These are phyloP conservation scores for Triadica sebifera DNA, from an alignment of 345 rosid species.

Conservation along the genomic window DNA sequence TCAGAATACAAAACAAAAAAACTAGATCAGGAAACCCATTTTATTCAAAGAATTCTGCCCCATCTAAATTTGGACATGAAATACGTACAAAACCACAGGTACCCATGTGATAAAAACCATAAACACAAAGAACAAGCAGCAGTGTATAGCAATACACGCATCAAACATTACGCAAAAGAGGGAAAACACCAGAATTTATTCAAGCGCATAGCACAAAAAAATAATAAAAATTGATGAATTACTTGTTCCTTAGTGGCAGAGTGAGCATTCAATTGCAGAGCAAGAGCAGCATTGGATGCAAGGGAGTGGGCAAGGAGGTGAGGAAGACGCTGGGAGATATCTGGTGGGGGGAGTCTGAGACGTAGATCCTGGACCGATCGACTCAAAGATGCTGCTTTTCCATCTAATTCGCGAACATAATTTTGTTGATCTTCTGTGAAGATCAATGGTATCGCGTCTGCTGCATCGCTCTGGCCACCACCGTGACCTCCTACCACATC, in stretches of 20 bases:
- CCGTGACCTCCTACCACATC: constrained; percentile 82
- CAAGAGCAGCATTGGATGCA: constrained; percentile 87
- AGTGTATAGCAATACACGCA: not conserved
- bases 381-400: constrained; percentile 67
- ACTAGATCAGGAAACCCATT: not conserved
- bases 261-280: constrained; percentile 89
- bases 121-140: not conserved
- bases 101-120: not conserved
- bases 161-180: not conserved
- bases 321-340: constrained; percentile 86
- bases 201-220: not conserved
- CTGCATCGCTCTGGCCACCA: constrained; percentile 35
- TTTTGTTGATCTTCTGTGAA: constrained; percentile 65
- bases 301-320: constrained; percentile 90
- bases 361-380: constrained; percentile 89
- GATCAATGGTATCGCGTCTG: constrained; percentile 43
- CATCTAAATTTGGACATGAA: too few relatives aligned
- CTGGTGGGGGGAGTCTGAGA: constrained; percentile 75
- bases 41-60: not conserved
- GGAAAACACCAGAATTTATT: not conserved
- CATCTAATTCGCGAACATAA: constrained; percentile 66
- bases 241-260: constrained; percentile 94
- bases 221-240: not conserved
- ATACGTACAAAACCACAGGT: too few relatives aligned
- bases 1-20: not conserved